Percentiles rank a stretch among this genome's conserved stretches.
phyloP scores from a whole-genome alignment of 192 early-diverging fungal species.

The Radiomyces spectabilis region DNA sequence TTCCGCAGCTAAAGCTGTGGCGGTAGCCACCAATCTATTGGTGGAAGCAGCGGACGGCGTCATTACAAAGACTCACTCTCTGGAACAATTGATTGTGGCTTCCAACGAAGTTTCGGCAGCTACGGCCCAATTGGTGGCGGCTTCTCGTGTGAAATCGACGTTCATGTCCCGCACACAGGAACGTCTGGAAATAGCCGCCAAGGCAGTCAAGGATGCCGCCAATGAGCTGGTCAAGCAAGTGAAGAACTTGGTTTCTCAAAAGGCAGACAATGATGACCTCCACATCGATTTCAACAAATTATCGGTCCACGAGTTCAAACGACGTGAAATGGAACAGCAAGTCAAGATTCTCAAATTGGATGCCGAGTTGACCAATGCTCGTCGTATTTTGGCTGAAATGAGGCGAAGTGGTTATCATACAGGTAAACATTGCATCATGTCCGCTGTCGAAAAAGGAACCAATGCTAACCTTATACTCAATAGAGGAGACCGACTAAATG shows the following conservation, averaged over 20 bases:
- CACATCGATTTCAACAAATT: constrained; percentile 63
- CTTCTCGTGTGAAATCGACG: constrained; percentile 89
- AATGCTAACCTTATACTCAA: no score
- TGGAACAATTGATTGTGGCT: constrained; percentile 97
- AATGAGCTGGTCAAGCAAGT: constrained; percentile 89
- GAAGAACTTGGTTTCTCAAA: constrained; percentile 72
- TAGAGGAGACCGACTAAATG: no score
- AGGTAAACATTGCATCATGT: no score
- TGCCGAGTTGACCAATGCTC: constrained; percentile 79
- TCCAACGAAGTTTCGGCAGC: constrained; percentile 94
- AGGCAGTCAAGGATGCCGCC: constrained; percentile 87
- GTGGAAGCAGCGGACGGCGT: constrained; percentile 97
- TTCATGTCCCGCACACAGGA: constrained; percentile 91
- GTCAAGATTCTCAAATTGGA: constrained; percentile 94
- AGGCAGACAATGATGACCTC: constrained; percentile 53
- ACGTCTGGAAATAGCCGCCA: constrained; percentile 87
- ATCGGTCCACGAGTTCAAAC: constrained; percentile 89
- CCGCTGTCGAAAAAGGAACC: no score
- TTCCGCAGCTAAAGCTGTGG: constrained; percentile 91
- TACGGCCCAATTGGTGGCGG: constrained; percentile 94
- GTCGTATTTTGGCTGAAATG: constrained; percentile 88
- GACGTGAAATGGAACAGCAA: constrained; percentile 97
- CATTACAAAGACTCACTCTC: constrained; percentile 77
- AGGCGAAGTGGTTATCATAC: constrained; percentile 72
- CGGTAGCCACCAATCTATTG: constrained; percentile 83